phyloP scores from a whole-genome alignment of 495 filamentous ascomycete genomes.

The Penicillium argentinense region DNA sequence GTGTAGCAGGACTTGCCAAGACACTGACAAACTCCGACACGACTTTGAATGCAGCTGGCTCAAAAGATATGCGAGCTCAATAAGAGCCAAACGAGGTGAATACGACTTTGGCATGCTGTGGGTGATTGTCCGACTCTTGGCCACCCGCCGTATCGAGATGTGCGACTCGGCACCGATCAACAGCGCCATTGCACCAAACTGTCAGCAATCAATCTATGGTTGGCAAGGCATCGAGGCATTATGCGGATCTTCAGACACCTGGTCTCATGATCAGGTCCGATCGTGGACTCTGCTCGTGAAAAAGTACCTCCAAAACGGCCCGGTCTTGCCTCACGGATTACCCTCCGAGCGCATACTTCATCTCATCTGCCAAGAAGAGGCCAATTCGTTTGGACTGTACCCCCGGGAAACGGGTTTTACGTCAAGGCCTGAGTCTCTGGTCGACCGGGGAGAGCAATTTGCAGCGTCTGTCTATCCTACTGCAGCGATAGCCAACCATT shows the following conservation, averaged over 20 bases:
- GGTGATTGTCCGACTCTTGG: constrained; percentile 40
- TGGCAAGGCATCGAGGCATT: constrained; percentile 35
- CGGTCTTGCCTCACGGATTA: constrained; percentile 26
- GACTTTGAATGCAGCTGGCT: constrained; percentile 41
- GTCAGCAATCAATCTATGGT: constrained; percentile 14
- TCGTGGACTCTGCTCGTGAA: constrained; percentile 34
- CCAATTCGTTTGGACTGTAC: constrained; percentile 44
- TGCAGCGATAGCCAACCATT: constrained; percentile 41
- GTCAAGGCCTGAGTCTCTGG: constrained; percentile 12
- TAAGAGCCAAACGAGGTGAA: constrained; percentile 36
- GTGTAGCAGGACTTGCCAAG: constrained; percentile 29
- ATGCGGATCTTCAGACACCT: constrained; percentile 35
- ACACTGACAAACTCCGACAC: constrained; percentile 28
- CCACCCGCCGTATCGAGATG: constrained; percentile 24
- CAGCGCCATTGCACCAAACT: not conserved
- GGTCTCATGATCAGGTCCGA: constrained; percentile 35
- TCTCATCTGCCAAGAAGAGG: constrained; percentile 41
- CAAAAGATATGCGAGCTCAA: constrained; percentile 24
- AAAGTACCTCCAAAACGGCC: constrained; percentile 32
- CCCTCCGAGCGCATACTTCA: constrained; percentile 21
- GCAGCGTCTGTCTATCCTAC: constrained; percentile 40
- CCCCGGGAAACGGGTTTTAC: constrained; percentile 36
- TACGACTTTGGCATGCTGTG: constrained; percentile 44
- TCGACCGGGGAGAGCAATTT: constrained; percentile 37
- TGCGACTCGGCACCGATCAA: not conserved